Conservation (phyloP, 139 green algal species). For the Dunaliella primolecta region DNA sequence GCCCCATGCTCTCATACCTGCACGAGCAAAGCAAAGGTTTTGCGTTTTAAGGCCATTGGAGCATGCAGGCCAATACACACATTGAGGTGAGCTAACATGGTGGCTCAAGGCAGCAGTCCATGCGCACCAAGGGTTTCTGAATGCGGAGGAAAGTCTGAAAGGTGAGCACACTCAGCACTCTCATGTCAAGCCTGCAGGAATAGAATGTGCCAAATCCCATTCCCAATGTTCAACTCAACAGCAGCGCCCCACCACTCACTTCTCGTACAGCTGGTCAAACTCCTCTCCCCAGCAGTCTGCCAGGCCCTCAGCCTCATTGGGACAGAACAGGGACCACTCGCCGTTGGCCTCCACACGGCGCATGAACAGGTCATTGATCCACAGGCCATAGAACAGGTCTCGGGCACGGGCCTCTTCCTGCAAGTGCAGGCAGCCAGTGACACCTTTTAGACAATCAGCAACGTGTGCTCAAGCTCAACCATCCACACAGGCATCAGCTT, state of each 20-base stretch:
- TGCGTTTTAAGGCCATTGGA: no score
- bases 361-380: conserved; percentile 98
- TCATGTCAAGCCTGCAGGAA: no score
- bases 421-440: not conserved
- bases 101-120: no score
- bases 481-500: not conserved
- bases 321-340: conserved; percentile 96
- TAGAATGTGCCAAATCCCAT: no score
- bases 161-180: no score
- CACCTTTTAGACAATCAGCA: not conserved
- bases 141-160: no score
- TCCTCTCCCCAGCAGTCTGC: conserved; percentile 93
- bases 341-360: conserved; percentile 75
- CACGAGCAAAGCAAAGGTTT: not conserved
- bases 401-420: conserved; percentile 83
- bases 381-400: conserved; percentile 99
- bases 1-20: conserved; percentile 76
- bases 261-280: conserved; percentile 86
- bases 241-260: no score
- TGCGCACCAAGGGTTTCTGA: no score
- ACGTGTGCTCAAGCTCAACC: not conserved
- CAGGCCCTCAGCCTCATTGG: conserved; percentile 93
- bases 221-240: no score
- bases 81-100: no score
- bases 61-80: no score